Base-by-base conservation (phyloP, 2,329 filamentous ascomycete genomes). In the Clarireedia hainanense region DNA sequence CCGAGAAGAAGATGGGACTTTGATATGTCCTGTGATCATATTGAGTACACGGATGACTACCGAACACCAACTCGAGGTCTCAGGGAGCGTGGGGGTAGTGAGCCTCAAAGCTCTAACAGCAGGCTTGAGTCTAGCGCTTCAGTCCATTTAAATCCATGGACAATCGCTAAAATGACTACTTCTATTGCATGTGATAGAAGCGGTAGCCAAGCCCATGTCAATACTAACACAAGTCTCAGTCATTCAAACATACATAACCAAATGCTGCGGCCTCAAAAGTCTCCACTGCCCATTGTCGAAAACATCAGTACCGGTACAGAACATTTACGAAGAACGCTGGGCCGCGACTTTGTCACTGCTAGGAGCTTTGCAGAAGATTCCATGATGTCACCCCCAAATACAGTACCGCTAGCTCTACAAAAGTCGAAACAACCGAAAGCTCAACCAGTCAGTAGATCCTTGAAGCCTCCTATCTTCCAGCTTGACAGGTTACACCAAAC, bases 21-120 rank as follows among this genome's bases (percentile, higher is more conserved):
- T 2, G 62, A 71, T n/a, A 68, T 74, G 17, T 81, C 83, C 50
- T 72, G 73, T 36, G 60, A 60, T 1, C 65, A 81, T 17, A 78
- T 76, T 23, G 62, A 66, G 30, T 66, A 69, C 5, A 58, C 73
- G 6, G 80, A 81, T 49, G 53, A 45, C 47, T 47, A 43, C 20
- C 15, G 23, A 27, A 14, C 5, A n/a, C 24, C 5, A 43, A 6
- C 4, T 5, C 40, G 9, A 17, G 26, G 15, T 17, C 14, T 15
- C 14, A 34, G 15, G 34, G 26, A 15, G 34, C n/a, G 7, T 7
- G 43, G 37, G 15, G n/a, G 36, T 26, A 20, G 10, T 10, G 36
- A 36, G 26, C 39, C 26, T 10, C 26, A 36, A 43, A 14, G 15
- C n/a, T 36, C 20, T 3, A 36, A 50, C 17, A 50, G n/a, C 17